phyloP scores from a whole-genome alignment of 208 protist genomes.

The Porcisia hertigi region DNA sequence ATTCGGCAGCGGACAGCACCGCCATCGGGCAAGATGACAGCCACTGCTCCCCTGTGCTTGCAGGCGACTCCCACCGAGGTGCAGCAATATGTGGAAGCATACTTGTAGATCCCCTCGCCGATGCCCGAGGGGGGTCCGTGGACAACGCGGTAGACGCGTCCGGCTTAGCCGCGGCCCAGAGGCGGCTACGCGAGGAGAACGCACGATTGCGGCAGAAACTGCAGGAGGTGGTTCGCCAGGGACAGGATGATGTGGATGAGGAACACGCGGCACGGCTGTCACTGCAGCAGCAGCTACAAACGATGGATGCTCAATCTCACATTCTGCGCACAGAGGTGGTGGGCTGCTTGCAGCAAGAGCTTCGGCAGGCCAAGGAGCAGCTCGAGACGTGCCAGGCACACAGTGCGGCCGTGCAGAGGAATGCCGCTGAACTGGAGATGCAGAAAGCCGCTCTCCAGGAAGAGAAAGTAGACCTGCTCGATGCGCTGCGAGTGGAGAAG shows the following conservation, averaged over 20 bases:
- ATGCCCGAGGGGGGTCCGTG: background rate
- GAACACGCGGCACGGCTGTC: slow-evolving; percentile 26
- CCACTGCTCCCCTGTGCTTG: background rate
- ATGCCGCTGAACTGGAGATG: slow-evolving; percentile 4
- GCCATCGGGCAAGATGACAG: background rate
- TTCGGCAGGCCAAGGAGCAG: slow-evolving; percentile 1
- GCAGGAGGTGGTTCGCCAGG: slow-evolving; percentile 27
- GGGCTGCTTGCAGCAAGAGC: slow-evolving; percentile 17
- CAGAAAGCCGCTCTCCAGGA: slow-evolving; percentile 3
- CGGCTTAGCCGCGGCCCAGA: background rate
- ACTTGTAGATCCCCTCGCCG: background rate
- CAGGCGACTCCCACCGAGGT: background rate
- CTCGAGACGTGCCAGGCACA: slow-evolving; percentile 12
- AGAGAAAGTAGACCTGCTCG: background rate
- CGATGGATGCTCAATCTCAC: slow-evolving; percentile 21
- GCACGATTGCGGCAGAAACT: slow-evolving; percentile 20
- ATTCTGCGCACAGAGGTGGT: slow-evolving; percentile 29
- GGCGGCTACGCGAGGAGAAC: slow-evolving; percentile 27
- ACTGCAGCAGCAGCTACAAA: slow-evolving; percentile 24
- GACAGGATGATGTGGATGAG: slow-evolving; percentile 33
- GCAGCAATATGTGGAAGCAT: background rate
- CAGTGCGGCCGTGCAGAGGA: slow-evolving; percentile 11
- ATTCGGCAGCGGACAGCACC: background rate
- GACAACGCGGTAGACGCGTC: background rate
- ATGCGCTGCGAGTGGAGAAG: slow-evolving; percentile 9